Evolutionary conservation across 176 grass and related monocot genomes (phyloP).

Genomic region (Musa itinerans): DNA sequence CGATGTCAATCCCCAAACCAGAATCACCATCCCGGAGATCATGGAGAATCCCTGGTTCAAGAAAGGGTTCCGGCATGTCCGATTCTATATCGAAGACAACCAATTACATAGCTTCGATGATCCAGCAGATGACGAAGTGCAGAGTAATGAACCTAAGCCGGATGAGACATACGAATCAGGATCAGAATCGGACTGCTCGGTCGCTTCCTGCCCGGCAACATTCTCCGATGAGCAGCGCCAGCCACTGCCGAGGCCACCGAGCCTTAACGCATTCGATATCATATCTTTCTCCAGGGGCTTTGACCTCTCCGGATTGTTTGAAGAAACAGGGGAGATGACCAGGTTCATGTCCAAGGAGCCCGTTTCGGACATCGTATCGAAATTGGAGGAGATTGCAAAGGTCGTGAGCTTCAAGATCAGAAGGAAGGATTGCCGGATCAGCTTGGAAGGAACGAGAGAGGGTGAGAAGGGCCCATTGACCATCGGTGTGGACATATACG

Average conservation of each 20-base stretch:
- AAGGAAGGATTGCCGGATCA: background rate
- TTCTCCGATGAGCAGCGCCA: background rate
- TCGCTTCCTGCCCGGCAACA: background rate
- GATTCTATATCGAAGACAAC: constrained; percentile 6
- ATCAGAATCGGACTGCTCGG: background rate
- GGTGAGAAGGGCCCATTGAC: constrained; percentile 3
- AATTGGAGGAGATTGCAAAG: constrained; percentile 1
- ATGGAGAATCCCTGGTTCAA: constrained; percentile 7
- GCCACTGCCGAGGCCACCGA: background rate
- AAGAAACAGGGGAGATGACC: constrained; percentile 3
- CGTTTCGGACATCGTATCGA: background rate
- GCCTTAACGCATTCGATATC: constrained; percentile 4
- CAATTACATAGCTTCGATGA: constrained; percentile 3
- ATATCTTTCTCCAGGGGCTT: constrained; percentile 5
- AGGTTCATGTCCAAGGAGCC: constrained; percentile 5
- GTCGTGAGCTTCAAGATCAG: background rate
- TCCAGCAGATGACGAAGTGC: background rate
- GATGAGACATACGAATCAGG: constrained; percentile 2
- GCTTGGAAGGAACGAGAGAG: background rate
- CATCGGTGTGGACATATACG: background rate
- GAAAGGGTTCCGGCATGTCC: constrained; percentile 1
- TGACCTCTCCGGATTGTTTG: constrained; percentile 5
- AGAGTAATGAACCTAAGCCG: background rate
- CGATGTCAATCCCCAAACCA: constrained; percentile 3
- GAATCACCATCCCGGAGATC: constrained; percentile 1